Evolutionary conservation across 2,329 filamentous ascomycete species (phyloP).

Genomic region (Diplodia intermedia): DNA sequence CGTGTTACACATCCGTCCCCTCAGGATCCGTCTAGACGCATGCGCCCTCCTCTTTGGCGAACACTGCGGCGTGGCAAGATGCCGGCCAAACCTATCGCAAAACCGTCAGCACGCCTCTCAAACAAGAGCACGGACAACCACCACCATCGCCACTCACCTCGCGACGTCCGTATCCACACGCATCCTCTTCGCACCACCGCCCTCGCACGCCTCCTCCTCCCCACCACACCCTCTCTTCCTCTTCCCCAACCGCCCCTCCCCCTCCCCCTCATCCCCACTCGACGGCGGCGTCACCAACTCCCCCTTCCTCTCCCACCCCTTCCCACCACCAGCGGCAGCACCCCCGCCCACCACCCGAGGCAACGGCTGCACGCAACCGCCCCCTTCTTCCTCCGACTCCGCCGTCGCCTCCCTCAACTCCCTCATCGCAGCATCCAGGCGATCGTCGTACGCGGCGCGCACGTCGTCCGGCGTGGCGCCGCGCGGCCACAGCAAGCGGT

Average conservation of each 20-base stretch:
- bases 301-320: neutral
- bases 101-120: neutral
- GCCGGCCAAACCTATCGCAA: neutral
- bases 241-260: neutral
- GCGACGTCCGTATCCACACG: neutral
- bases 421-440: neutral
- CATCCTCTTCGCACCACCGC: neutral
- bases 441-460: constrained; percentile 7
- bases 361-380: neutral
- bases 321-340: too few relatives aligned
- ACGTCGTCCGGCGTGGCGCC: constrained; percentile 18
- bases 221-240: neutral
- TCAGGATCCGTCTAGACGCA: neutral
- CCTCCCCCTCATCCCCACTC: constrained; percentile 12
- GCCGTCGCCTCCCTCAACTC: constrained; percentile 15
- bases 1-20: constrained; percentile 6
- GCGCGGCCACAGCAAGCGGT: neutral
- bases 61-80: neutral
- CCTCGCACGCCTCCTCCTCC: neutral
- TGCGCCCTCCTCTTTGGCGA: constrained; percentile 10
- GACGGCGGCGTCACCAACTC: constrained; percentile 11
- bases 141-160: neutral
- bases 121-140: neutral
- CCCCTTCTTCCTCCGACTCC: neutral
- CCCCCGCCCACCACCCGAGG: neutral